These are phyloP conservation scores for Saitozyma sp. DNA, from an alignment of 768 basidiomycete genomes.

Conservation along the genomic window DNA sequence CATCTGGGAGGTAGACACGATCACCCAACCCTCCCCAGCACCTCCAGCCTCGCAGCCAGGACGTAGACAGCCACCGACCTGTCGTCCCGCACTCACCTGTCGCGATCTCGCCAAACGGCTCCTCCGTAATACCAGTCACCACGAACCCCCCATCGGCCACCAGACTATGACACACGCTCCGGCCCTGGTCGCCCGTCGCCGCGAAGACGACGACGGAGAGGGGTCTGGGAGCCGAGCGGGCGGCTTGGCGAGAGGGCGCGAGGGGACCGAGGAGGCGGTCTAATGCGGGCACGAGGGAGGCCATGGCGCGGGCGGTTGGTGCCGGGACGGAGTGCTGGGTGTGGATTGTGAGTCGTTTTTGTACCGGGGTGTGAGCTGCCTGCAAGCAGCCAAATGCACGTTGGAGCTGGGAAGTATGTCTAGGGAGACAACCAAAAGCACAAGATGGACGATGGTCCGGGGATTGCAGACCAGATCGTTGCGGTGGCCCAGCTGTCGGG, in stretches of 20 bases:
- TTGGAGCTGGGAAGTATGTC: too few relatives aligned
- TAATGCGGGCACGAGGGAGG: slow-evolving; percentile 11
- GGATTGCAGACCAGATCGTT: too few relatives aligned
- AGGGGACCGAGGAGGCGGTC: slow-evolving; percentile 21
- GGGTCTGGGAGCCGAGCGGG: slow-evolving; percentile 5
- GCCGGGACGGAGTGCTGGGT: neutral
- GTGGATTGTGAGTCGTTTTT: too few relatives aligned
- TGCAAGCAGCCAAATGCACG: too few relatives aligned
- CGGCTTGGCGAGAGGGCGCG: slow-evolving; percentile 7
- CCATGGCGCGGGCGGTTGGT: slow-evolving; percentile 5
- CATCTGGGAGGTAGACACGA: neutral
- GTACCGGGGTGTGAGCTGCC: too few relatives aligned
- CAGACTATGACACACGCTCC: slow-evolving; percentile 16
- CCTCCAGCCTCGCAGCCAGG: neutral
- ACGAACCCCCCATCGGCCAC: slow-evolving; percentile 13
- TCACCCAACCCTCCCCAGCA: neutral
- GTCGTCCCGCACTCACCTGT: slow-evolving; percentile 4
- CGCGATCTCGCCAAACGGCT: slow-evolving; percentile 11
- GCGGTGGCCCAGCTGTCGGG: too few relatives aligned
- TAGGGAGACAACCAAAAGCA: too few relatives aligned
- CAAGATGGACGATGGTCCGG: too few relatives aligned
- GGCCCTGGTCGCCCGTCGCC: slow-evolving; percentile 22
- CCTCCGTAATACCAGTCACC: slow-evolving; percentile 16
- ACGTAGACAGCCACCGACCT: neutral
- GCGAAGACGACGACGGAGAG: slow-evolving; percentile 21